Conservation (phyloP, 2,329 filamentous ascomycete genomes). For the Microsporum canis region DNA sequence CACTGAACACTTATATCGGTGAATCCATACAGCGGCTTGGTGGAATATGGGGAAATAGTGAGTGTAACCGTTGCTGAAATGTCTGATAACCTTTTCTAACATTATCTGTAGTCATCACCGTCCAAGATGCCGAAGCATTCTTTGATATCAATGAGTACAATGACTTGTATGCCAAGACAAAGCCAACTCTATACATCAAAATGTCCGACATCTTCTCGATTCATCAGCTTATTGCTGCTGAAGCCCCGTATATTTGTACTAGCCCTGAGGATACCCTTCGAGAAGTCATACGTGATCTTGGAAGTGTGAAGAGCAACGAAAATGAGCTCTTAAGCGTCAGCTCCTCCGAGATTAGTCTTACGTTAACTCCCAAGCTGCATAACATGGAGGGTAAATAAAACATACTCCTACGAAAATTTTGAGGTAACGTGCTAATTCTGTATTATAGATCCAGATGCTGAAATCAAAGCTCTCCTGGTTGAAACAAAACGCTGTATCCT, state of each 20-base stretch:
- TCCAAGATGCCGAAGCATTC: conserved; percentile 75
- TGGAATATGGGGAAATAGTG: conserved; percentile 58
- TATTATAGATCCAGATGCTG: conserved; percentile 67
- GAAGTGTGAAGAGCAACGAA: conserved; percentile 93
- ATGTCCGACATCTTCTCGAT: conserved; percentile 96
- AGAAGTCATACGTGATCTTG: conserved; percentile 85
- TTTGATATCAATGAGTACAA: conserved; percentile 99
- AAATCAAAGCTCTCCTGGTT: conserved; percentile 88
- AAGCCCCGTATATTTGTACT: conserved; percentile 67
- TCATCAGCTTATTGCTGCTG: conserved; percentile 72
- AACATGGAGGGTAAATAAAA: conserved; percentile 56
- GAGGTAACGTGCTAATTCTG: conserved; percentile 2
- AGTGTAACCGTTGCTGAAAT: conserved; percentile 20
- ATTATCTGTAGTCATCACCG: conserved; percentile 54
- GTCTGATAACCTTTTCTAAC: neutral
- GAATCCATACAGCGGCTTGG: conserved; percentile 73
- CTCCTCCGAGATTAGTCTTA: conserved; percentile 81
- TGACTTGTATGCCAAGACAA: conserved; percentile 89
- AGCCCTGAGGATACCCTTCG: conserved; percentile 75
- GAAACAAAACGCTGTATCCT: conserved; percentile 95
- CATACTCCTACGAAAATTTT: neutral
- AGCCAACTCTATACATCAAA: conserved; percentile 98
- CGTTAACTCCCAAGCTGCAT: conserved; percentile 77
- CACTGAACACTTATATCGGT: conserved; percentile 79
- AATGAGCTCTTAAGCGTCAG: conserved; percentile 80